Conservation (phyloP, 805 yeast species). For the Wickerhamomyces rabaulensis region DNA sequence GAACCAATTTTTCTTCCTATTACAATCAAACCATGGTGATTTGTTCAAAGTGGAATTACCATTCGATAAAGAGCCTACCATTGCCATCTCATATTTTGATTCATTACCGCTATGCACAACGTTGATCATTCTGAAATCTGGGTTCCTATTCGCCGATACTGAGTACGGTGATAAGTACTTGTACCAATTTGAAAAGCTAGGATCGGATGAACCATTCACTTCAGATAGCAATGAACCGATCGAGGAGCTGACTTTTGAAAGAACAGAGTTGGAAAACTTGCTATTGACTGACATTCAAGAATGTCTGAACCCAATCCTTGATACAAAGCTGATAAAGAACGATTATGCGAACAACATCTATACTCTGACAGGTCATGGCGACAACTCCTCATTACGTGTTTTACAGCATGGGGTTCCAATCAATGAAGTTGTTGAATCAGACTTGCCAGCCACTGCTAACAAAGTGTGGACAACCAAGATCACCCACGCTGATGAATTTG, state of each 20-base stretch:
- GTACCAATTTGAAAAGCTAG: slow-evolving; percentile 78
- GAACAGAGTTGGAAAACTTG: slow-evolving; percentile 45
- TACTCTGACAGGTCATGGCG: slow-evolving; percentile 37
- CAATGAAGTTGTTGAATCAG: slow-evolving; percentile 64
- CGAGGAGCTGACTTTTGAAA: slow-evolving; percentile 23
- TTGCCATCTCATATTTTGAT: slow-evolving; percentile 69
- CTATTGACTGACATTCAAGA: slow-evolving; percentile 47
- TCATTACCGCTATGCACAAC: slow-evolving; percentile 56
- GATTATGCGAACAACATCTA: slow-evolving; percentile 33
- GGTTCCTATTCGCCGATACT: slow-evolving; percentile 66
- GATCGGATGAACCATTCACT: slow-evolving; percentile 45
- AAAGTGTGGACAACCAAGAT: slow-evolving; percentile 61
- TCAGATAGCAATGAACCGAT: slow-evolving; percentile 28
- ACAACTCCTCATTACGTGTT: slow-evolving; percentile 32
- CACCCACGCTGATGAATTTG: slow-evolving; percentile 38
- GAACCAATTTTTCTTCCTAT: slow-evolving; percentile 53
- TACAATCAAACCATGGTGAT: slow-evolving; percentile 74
- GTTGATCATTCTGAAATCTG: slow-evolving; percentile 63
- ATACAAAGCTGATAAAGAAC: slow-evolving; percentile 28
- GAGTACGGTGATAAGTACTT: slow-evolving; percentile 58
- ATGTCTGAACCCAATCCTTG: slow-evolving; percentile 46
- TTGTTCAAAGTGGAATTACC: slow-evolving; percentile 60
- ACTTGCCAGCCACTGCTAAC: slow-evolving; percentile 61
- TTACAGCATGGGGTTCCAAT: slow-evolving; percentile 55
- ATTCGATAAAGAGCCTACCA: slow-evolving; percentile 26